Conservation (phyloP, 495 filamentous ascomycete genomes). For the Cetradonia linearis region DNA sequence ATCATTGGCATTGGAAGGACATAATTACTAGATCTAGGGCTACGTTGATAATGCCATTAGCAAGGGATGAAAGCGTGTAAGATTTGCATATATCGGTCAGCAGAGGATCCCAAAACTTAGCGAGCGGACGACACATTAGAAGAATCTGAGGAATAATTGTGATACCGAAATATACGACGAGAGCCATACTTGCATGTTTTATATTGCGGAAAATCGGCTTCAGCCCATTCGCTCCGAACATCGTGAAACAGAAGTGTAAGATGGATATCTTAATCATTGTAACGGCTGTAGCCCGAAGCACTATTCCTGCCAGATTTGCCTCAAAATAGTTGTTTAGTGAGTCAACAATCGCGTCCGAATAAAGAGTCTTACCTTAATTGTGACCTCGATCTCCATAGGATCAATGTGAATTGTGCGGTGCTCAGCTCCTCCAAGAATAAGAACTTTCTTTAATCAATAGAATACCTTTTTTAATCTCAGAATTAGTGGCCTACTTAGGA, state of each 20-base stretch:
- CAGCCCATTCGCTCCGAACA: constrained; percentile 3
- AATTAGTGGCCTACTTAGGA: not conserved
- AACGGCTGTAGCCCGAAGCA: not conserved
- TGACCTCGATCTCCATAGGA: not conserved
- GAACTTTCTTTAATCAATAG: not conserved
- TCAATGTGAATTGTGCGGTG: not conserved
- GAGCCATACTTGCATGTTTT: not conserved
- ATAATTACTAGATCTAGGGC: constrained; percentile 10
- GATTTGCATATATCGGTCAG: constrained; percentile 1
- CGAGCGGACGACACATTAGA: constrained; percentile 13
- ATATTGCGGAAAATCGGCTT: not conserved
- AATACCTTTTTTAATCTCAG: not conserved
- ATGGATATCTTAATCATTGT: constrained; percentile 9
- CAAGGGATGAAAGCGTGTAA: not conserved
- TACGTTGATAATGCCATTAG: constrained; percentile 13
- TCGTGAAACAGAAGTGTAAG: constrained; percentile 13
- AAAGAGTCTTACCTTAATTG: constrained; percentile 6
- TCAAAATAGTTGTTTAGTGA: not conserved
- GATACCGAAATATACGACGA: constrained; percentile 7
- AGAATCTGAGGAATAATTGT: not conserved
- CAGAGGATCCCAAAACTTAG: constrained; percentile 11
- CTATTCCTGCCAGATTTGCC: not conserved
- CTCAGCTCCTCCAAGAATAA: not conserved
- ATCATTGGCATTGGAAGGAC: constrained; percentile 20
- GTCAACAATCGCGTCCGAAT: not conserved